Base-by-base conservation (phyloP, 2,329 filamentous ascomycete species). In the Xylariaceae sp. region DNA sequence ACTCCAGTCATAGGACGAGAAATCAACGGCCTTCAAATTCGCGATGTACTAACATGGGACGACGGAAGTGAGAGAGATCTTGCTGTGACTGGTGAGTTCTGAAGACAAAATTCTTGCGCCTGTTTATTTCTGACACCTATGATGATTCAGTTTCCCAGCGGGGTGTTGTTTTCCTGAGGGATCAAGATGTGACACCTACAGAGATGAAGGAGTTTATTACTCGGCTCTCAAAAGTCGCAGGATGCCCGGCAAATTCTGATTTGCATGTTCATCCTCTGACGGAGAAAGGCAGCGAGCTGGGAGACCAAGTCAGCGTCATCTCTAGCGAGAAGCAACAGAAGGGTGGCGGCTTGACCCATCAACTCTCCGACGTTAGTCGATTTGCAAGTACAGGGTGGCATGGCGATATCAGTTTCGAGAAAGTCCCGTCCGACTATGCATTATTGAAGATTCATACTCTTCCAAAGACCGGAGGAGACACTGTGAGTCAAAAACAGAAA, bases 291-390 rank as follows among this genome's bases (percentile, higher is more conserved):
- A 76, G 74, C 51, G 76, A 82, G 58, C 69, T 79, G 1, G 77
- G 77, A 34, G 77, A 81, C 59, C 74, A 83, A 62, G 77, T 83
- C 56, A 78, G 73, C 49, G 77, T 82, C 48, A 82, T 83, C 63
- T 79, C 75, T 50, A 77, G 75, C 46, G 75, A 79, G 64, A 77
- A 79, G 71, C 73, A 80, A 63, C 76, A 79, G 69, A 79, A 80
- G 64, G 74, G 76, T 28, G 75, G 77, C 59, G 75, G 75, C 58
- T 62, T 79, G 52, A 79, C 77, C 31, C 74, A 79, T 61, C 71
- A 76, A 57, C 68, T 77, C 52, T 79, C 73, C 58, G 76, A 78
- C 58, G 75, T 76, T 42, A 75, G 72, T 59, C 71, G 75, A 18
- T 75, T 75, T 48, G 76, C 77, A 28, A 72, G 69, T 61, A 66